Conservation (phyloP, 331 rosid genomes). For the Pyrus hybrid region DNA sequence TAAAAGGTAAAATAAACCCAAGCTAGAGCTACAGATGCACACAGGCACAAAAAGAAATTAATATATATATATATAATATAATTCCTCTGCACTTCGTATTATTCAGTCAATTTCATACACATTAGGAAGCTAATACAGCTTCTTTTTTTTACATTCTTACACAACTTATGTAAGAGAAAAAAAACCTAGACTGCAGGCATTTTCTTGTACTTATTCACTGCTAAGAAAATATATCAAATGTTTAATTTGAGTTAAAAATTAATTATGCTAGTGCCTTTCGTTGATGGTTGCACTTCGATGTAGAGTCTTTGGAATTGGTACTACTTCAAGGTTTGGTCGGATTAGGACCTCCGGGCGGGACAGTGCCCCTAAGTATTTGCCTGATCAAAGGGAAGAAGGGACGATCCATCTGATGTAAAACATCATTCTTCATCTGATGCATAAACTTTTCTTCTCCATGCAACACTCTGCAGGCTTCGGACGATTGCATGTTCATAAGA, state of each 20-base stretch:
- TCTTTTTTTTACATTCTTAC: background rate
- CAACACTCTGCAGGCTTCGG: conserved; percentile 4
- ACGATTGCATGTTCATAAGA: background rate
- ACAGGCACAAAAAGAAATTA: background rate
- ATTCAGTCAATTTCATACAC: background rate
- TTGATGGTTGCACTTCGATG: background rate
- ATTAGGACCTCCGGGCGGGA: background rate
- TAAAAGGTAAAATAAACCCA: no score
- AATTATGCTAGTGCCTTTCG: no score
- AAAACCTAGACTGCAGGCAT: background rate
- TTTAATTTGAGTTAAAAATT: no score
- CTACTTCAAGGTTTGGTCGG: background rate
- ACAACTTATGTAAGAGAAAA: background rate
- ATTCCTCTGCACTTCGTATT: no score
- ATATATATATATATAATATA: background rate
- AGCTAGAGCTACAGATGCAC: background rate
- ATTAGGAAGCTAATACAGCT: background rate
- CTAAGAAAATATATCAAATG: background rate
- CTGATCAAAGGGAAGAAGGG: background rate
- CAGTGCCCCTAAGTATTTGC: background rate
- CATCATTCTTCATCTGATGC: no score
- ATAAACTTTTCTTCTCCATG: background rate
- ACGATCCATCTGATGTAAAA: background rate
- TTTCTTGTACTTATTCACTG: background rate
- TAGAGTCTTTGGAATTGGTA: no score